Evolutionary conservation across 495 filamentous ascomycete species (phyloP).

Genomic region (Bathelium albidoporum): DNA sequence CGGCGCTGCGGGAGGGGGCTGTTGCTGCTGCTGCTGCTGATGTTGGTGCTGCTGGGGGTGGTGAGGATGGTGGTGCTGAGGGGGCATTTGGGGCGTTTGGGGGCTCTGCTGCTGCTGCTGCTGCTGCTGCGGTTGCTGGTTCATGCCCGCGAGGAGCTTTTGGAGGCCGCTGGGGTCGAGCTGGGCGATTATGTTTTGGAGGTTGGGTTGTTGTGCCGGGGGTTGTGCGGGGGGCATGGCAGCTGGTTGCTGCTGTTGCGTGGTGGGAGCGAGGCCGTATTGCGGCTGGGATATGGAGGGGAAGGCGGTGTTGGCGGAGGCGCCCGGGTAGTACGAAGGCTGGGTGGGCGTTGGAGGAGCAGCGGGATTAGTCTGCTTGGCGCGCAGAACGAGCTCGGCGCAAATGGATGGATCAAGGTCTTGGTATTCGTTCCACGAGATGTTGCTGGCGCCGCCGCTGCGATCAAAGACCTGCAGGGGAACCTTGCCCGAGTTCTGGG

Average conservation of each 20-base stretch:
- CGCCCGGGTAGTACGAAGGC: conserved; percentile 3
- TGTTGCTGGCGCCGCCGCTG: conserved; percentile 53
- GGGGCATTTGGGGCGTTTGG: conserved; percentile 15
- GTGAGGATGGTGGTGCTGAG: no score
- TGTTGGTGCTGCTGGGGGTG: conserved; percentile 15
- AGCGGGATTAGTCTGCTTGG: conserved; percentile 49
- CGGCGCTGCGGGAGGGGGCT: not conserved
- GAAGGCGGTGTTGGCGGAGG: conserved; percentile 17
- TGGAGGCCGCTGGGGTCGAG: conserved; percentile 65
- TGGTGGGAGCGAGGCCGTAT: conserved; percentile 29
- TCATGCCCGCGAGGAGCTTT: conserved; percentile 56
- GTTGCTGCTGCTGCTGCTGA: conserved; percentile 7
- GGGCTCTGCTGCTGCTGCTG: conserved; percentile 14
- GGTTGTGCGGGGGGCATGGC: conserved; percentile 25
- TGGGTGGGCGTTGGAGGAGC: conserved; percentile 16
- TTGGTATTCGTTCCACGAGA: conserved; percentile 75
- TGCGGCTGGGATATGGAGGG: conserved; percentile 22
- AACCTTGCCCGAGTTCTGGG: conserved; percentile 61
- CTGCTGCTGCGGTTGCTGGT: conserved; percentile 23
- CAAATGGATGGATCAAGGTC: conserved; percentile 66
- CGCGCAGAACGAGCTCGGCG: conserved; percentile 67
- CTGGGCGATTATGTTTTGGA: conserved; percentile 48
- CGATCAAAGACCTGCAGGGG: conserved; percentile 79
- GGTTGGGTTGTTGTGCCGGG: conserved; percentile 34
- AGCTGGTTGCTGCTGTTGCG: conserved; percentile 33